Conservation (phyloP, 169 alveolate species). For the Cryptosporidium bovis region DNA sequence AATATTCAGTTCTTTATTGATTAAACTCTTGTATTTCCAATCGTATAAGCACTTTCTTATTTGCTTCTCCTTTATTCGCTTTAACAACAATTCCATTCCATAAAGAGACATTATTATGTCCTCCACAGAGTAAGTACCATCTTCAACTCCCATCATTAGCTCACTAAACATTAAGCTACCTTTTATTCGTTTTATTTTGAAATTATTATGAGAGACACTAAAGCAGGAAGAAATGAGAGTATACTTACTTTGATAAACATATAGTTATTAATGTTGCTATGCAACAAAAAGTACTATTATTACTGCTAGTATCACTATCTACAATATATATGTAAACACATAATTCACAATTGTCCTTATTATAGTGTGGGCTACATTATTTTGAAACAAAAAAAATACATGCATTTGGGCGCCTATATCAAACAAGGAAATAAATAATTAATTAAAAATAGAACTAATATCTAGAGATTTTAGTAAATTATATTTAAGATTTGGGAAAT, state of each 20-base stretch:
- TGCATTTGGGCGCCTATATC: background rate
- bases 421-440: background rate
- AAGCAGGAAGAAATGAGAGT: no score
- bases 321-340: no score
- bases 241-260: no score
- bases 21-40: constrained; percentile 56
- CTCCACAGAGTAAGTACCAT: constrained; percentile 29
- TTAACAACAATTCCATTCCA: constrained; percentile 43
- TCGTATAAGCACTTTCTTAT: constrained; percentile 41
- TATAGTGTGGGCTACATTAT: no score
- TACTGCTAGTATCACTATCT: no score
- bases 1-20: constrained; percentile 14
- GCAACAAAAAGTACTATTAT: no score
- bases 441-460: constrained; percentile 2
- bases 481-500: constrained; percentile 22
- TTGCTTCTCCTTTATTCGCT: constrained; percentile 50
- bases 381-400: background rate
- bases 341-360: no score
- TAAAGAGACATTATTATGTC: constrained; percentile 47
- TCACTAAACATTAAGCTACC: background rate
- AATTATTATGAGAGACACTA: no score
- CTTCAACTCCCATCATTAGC: background rate
- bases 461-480: constrained; percentile 7
- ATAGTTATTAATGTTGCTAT: no score
- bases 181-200: no score